Evolutionary conservation across 208 protist species (phyloP).

Genomic region (Leishmania lainsoni): DNA sequence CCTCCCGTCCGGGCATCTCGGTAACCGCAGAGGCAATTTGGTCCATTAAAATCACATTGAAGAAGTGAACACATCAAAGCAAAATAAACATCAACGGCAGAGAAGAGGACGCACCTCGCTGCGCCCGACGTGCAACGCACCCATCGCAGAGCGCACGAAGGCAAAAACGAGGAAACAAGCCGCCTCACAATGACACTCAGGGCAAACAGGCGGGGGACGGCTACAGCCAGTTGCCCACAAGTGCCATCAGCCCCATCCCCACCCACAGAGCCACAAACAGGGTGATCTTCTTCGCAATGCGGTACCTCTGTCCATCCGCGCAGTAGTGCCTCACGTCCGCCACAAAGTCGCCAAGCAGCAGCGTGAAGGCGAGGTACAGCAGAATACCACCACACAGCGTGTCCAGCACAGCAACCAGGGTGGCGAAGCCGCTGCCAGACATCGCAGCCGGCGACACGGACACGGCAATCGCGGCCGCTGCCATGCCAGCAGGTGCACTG

Average conservation of each 20-base stretch:
- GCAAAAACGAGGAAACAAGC: neutral
- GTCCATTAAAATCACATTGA: too few species aligned
- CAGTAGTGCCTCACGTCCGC: slow-evolving; percentile 30
- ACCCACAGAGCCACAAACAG: slow-evolving; percentile 44
- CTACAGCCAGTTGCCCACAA: slow-evolving; percentile 55
- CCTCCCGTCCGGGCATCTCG: too few species aligned
- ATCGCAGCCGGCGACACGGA: slow-evolving; percentile 34
- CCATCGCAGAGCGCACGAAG: neutral
- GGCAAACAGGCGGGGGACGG: neutral
- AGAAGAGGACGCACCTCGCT: neutral
- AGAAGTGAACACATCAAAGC: too few species aligned
- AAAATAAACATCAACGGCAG: neutral
- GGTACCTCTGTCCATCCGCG: slow-evolving; percentile 13
- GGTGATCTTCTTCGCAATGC: slow-evolving; percentile 15
- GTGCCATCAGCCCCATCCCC: slow-evolving; percentile 52
- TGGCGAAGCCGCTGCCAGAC: slow-evolving; percentile 39
- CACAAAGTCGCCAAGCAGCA: slow-evolving; percentile 69
- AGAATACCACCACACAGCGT: slow-evolving; percentile 72
- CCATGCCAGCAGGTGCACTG: slow-evolving; percentile 53
- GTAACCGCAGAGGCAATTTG: too few species aligned
- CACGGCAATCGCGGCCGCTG: slow-evolving; percentile 31
- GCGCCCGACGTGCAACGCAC: neutral
- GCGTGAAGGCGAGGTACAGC: slow-evolving; percentile 68
- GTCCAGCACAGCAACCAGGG: slow-evolving; percentile 49
- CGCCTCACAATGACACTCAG: neutral